Conservation (phyloP, 2,329 filamentous ascomycete species). For the Colletotrichum tropicicola region DNA sequence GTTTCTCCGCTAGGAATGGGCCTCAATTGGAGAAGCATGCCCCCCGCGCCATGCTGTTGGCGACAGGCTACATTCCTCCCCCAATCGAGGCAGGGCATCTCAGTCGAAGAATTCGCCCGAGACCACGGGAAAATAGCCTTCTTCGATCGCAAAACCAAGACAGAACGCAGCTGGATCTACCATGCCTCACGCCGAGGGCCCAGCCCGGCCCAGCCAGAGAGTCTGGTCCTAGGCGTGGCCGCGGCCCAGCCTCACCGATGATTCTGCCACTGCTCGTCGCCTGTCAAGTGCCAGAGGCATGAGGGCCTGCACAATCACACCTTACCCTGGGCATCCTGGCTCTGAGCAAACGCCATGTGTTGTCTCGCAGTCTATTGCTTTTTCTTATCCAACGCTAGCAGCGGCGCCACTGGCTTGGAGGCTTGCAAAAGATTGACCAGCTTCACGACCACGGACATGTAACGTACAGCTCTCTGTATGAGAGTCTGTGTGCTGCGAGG, state of each 20-base stretch:
- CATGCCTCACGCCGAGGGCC: not conserved
- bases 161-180: not conserved
- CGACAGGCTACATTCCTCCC: no score
- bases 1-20: not conserved
- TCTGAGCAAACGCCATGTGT: not conserved
- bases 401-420: conserved; percentile 23
- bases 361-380: conserved; percentile 20
- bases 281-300: no score
- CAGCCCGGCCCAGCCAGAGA: conserved; percentile 2
- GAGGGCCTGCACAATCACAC: not conserved
- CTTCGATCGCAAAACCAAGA: not conserved
- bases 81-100: not conserved
- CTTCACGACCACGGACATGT: not conserved
- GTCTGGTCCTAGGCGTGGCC: conserved; percentile 8
- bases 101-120: conserved; percentile 7
- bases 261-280: not conserved
- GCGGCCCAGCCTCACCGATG: conserved; percentile 11
- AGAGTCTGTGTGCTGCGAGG: not conserved
- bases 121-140: not conserved
- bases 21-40: not conserved
- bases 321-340: not conserved
- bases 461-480: not conserved
- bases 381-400: conserved; percentile 18
- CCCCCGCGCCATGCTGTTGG: conserved; percentile 5
- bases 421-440: conserved; percentile 1